Evolutionary conservation across 805 yeast species (phyloP).

Genomic region (Yarrowia sp.): DNA sequence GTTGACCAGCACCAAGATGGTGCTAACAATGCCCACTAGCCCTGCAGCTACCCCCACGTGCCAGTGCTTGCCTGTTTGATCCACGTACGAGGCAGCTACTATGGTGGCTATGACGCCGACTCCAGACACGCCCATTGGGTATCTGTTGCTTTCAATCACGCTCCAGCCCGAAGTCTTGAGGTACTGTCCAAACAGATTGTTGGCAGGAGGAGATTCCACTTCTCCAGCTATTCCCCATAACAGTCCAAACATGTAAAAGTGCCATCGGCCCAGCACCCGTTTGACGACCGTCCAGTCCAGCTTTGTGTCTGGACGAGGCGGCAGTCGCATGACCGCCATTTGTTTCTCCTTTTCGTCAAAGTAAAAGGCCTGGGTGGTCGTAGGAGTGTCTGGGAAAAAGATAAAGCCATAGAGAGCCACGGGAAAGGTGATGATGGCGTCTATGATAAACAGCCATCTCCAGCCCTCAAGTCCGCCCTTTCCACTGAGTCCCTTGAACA

Average conservation of each 20-base stretch:
- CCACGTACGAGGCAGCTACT: slow-evolving; percentile 40
- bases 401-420: slow-evolving; percentile 27
- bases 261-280: slow-evolving; percentile 36
- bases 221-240: slow-evolving; percentile 42
- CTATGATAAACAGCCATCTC: slow-evolving; percentile 30
- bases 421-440: slow-evolving; percentile 28
- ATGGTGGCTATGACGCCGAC: slow-evolving; percentile 45
- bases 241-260: slow-evolving; percentile 37
- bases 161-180: slow-evolving; percentile 37
- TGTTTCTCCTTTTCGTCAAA: slow-evolving; percentile 37
- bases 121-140: slow-evolving; percentile 44
- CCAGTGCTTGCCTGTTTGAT: slow-evolving; percentile 39
- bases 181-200: slow-evolving; percentile 42
- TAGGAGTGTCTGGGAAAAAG: slow-evolving; percentile 27
- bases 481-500: slow-evolving; percentile 42
- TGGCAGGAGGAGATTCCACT: slow-evolving; percentile 44
- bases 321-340: slow-evolving; percentile 37
- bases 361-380: slow-evolving; percentile 33
- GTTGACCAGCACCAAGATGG: slow-evolving; percentile 42
- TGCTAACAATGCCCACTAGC: slow-evolving; percentile 39
- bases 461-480: slow-evolving; percentile 43
- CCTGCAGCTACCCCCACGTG: slow-evolving; percentile 41
- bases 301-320: slow-evolving; percentile 34
- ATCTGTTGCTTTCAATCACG: slow-evolving; percentile 41
- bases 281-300: slow-evolving; percentile 31